A percentile compares a stretch with the other conserved stretches of the same genome.
Conservation (phyloP, 2,329 filamentous ascomycete genomes). For the Arthroderma sp. region DNA sequence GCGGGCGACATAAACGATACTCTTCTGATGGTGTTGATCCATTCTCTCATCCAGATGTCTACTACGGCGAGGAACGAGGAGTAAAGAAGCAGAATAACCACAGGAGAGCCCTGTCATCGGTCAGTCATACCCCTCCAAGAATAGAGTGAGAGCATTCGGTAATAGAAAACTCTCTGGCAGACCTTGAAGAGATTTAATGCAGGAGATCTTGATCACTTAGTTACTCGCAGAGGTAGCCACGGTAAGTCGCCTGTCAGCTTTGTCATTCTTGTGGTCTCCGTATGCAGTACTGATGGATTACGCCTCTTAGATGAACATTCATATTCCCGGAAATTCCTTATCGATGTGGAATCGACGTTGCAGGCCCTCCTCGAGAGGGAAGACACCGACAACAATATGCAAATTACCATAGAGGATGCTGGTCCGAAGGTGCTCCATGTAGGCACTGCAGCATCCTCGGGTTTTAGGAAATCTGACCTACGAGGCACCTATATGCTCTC, state of each 20-base stretch:
- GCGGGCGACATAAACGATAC: conserved; percentile 15
- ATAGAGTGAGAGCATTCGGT: conserved; percentile 10
- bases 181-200: conserved; percentile 28
- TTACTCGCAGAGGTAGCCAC: conserved; percentile 35
- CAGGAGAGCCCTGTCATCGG: conserved; percentile 12
- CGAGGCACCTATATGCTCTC: conserved; percentile 96
- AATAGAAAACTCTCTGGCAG: conserved; percentile 16
- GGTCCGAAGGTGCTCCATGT: conserved; percentile 84
- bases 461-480: conserved; percentile 77
- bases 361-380: conserved; percentile 69
- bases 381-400: conserved; percentile 86
- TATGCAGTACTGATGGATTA: not conserved
- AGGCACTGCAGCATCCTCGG: conserved; percentile 73
- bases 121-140: conserved; percentile 5
- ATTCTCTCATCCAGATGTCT: conserved; percentile 46
- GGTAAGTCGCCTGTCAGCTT: conserved; percentile 23
- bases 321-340: conserved; percentile 64
- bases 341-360: conserved; percentile 75
- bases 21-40: conserved; percentile 42
- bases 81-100: conserved; percentile 15
- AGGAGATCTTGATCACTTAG: conserved; percentile 25
- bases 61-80: conserved; percentile 45
- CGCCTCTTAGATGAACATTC: conserved; percentile 55
- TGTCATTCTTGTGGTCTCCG: not conserved
- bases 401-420: conserved; percentile 93